Evolutionary conservation across 2,329 filamentous ascomycete genomes (phyloP).

Genomic region (Bipolaris oryzae): DNA sequence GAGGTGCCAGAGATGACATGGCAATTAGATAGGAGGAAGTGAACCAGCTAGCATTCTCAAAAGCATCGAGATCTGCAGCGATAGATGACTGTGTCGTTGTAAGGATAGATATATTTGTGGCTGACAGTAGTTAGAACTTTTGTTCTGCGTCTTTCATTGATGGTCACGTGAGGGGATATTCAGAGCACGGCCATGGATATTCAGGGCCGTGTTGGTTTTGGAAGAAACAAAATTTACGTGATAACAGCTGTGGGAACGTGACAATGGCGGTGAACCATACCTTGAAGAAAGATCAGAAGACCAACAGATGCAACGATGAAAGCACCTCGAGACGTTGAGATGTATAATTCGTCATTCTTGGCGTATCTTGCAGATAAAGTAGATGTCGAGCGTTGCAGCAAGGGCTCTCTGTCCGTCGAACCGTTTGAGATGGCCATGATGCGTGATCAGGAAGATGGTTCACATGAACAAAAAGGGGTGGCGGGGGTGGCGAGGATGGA

Average conservation of each 20-base stretch:
- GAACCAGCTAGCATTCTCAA: slow-evolving; percentile 78
- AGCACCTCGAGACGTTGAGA: slow-evolving; percentile 37
- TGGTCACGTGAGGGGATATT: slow-evolving; percentile 1
- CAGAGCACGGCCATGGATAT: background rate
- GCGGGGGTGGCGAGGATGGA: background rate
- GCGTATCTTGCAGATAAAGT: slow-evolving; percentile 25
- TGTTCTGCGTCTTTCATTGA: background rate
- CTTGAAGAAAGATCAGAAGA: slow-evolving; percentile 65
- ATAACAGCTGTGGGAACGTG: background rate
- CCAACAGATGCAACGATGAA: slow-evolving; percentile 61
- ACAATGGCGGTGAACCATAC: slow-evolving; percentile 40
- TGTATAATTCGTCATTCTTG: slow-evolving; percentile 26
- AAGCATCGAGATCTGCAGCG: slow-evolving; percentile 75
- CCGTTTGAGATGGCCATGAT: slow-evolving; percentile 21
- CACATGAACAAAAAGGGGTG: background rate
- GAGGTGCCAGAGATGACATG: slow-evolving; percentile 65
- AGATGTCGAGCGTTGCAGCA: slow-evolving; percentile 33
- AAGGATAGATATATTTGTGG: slow-evolving; percentile 78
- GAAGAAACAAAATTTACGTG: background rate
- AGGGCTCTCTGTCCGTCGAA: slow-evolving; percentile 34
- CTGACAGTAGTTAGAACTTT: slow-evolving; percentile 35
- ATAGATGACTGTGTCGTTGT: slow-evolving; percentile 81
- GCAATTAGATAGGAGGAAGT: slow-evolving; percentile 72
- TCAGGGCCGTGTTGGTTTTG: background rate
- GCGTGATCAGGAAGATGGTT: background rate